These are phyloP conservation scores for Fusarium mundagurra DNA, from an alignment of 2,329 filamentous ascomycete species.

Conservation along the genomic window DNA sequence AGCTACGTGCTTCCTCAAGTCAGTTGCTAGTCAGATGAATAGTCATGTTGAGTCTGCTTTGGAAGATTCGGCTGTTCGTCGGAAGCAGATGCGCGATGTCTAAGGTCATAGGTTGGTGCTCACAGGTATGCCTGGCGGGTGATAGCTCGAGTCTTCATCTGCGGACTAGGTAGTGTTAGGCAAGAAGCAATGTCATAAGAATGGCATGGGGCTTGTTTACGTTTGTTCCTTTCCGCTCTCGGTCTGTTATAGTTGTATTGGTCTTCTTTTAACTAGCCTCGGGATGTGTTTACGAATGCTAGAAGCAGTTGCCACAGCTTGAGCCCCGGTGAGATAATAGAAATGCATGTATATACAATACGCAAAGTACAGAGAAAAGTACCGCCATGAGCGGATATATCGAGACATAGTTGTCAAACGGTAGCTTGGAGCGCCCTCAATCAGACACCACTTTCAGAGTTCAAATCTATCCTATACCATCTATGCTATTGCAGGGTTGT, in stretches of 20 bases:
- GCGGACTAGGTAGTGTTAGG: background rate
- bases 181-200: background rate
- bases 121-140: rapidly evolving
- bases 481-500: rapidly evolving
- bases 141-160: background rate
- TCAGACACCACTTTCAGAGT: background rate
- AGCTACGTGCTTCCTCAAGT: background rate
- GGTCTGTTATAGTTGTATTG: rapidly evolving
- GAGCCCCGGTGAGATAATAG: rapidly evolving
- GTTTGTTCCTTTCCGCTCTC: rapidly evolving
- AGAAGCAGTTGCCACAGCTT: background rate
- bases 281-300: rapidly evolving
- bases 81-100: background rate
- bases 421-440: background rate
- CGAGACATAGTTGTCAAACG: rapidly evolving
- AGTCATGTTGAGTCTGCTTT: background rate
- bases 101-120: background rate
- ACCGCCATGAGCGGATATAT: background rate
- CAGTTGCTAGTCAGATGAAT: background rate
- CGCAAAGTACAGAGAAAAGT: rapidly evolving
- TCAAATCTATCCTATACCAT: background rate
- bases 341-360: background rate
- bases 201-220: no score
- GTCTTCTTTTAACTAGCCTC: rapidly evolving
- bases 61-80: background rate